Evolutionary conservation across 2,329 filamentous ascomycete genomes (phyloP).

Genomic region (Phialophora expanda): DNA sequence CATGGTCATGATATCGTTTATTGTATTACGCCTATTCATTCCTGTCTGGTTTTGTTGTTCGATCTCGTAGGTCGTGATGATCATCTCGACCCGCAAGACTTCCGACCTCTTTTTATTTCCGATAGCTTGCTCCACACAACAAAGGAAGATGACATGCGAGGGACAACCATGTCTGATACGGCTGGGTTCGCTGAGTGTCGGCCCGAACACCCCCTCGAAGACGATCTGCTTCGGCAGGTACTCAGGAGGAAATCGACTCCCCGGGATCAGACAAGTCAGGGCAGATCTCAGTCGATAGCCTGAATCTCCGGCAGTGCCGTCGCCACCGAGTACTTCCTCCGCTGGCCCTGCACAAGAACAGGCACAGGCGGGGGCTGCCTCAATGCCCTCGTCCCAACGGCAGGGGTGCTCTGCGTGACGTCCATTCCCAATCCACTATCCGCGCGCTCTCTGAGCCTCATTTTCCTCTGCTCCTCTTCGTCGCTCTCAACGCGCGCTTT

Average conservation of each 20-base stretch:
- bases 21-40: not conserved
- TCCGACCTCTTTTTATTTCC: not conserved
- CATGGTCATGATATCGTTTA: too few species aligned
- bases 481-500: slow-evolving; percentile 26
- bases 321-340: slow-evolving; percentile 2
- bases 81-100: not conserved
- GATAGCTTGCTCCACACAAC: not conserved
- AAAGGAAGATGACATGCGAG: not conserved
- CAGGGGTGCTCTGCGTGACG: not conserved
- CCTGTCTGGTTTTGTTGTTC: not conserved
- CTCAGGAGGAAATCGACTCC: too few species aligned
- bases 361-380: not conserved
- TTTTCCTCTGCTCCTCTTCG: slow-evolving; percentile 8
- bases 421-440: slow-evolving; percentile 18
- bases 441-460: slow-evolving; percentile 7
- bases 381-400: not conserved
- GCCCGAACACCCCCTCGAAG: too few species aligned
- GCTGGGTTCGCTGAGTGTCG: too few species aligned
- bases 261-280: too few species aligned
- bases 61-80: not conserved
- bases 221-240: too few species aligned
- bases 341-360: not conserved
- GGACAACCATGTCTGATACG: not conserved
- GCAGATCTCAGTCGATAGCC: not conserved
- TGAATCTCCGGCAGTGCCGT: not conserved